These are phyloP conservation scores for Globisporangium sylvaticum DNA, from an alignment of 352 stramenopile species.

Conservation along the genomic window DNA sequence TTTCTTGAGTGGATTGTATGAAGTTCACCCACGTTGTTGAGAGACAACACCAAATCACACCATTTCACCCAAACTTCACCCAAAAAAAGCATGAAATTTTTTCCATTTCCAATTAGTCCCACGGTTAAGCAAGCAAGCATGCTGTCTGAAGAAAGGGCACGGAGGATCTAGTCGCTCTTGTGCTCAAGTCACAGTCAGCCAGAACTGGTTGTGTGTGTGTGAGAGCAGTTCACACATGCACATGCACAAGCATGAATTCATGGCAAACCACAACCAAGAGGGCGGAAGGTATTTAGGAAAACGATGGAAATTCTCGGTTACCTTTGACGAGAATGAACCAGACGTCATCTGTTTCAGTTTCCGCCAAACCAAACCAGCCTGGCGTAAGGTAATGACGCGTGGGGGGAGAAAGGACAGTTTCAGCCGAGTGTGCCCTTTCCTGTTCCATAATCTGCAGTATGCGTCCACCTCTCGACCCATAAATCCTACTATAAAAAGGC, in stretches of 20 bases:
- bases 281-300: background rate
- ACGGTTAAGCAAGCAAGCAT: too few species aligned
- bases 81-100: too few species aligned
- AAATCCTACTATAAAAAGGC: background rate
- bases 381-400: background rate
- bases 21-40: too few species aligned
- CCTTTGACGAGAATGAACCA: background rate
- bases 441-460: background rate
- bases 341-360: background rate
- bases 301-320: background rate
- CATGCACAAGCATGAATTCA: background rate
- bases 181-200: background rate
- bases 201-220: background rate
- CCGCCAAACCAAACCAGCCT: background rate
- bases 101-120: too few species aligned
- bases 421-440: background rate
- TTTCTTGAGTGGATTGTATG: too few species aligned
- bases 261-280: background rate
- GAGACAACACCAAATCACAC: too few species aligned
- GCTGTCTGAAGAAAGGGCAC: too few species aligned
- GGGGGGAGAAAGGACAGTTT: background rate
- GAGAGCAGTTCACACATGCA: background rate
- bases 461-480: background rate
- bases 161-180: too few species aligned
- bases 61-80: too few species aligned